A percentile compares a stretch with the other conserved stretches of the same genome.
These are phyloP conservation scores for Cercospora berteroae DNA, from an alignment of 2,329 filamentous ascomycete genomes.

Conservation along the genomic window DNA sequence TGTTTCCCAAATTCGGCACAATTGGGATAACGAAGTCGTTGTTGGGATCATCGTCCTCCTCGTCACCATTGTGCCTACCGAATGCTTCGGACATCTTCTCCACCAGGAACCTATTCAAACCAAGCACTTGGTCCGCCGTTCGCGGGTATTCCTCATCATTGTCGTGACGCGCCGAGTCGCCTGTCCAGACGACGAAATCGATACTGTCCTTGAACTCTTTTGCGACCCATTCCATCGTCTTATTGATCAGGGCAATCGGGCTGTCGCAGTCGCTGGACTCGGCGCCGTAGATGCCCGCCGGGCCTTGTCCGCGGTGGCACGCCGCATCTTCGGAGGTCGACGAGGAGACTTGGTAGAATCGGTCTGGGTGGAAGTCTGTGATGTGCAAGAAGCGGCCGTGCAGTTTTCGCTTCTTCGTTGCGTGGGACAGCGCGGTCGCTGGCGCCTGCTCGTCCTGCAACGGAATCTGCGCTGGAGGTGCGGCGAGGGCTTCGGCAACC, in stretches of 20 bases:
- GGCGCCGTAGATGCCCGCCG: constrained; percentile 77
- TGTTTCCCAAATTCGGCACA: constrained; percentile 90
- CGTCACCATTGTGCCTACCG: constrained; percentile 51
- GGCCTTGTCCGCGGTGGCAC: constrained; percentile 76
- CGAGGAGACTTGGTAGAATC: constrained; percentile 76
- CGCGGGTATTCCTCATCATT: constrained; percentile 62
- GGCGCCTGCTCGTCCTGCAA: constrained; percentile 10
- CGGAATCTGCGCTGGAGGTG: constrained; percentile 23
- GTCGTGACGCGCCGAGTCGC: constrained; percentile 42
- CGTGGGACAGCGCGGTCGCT: neutral
- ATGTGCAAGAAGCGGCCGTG: constrained; percentile 81
- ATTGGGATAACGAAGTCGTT: constrained; percentile 71
- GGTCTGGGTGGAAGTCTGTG: constrained; percentile 94
- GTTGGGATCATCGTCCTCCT: constrained; percentile 49
- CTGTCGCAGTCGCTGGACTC: constrained; percentile 88
- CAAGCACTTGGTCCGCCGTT: constrained; percentile 69
- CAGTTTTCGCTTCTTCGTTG: constrained; percentile 31
- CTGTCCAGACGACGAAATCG: constrained; percentile 44
- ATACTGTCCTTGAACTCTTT: constrained; percentile 39
- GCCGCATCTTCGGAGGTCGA: constrained; percentile 66
- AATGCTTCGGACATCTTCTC: constrained; percentile 76
- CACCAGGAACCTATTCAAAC: constrained; percentile 72
- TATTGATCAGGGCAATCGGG: constrained; percentile 75
- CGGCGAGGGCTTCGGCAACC: constrained; percentile 18
- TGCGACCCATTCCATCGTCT: constrained; percentile 85